Evolutionary conservation across 345 rosid genomes (phyloP).

Genomic region (Noccaea caerulescens): DNA sequence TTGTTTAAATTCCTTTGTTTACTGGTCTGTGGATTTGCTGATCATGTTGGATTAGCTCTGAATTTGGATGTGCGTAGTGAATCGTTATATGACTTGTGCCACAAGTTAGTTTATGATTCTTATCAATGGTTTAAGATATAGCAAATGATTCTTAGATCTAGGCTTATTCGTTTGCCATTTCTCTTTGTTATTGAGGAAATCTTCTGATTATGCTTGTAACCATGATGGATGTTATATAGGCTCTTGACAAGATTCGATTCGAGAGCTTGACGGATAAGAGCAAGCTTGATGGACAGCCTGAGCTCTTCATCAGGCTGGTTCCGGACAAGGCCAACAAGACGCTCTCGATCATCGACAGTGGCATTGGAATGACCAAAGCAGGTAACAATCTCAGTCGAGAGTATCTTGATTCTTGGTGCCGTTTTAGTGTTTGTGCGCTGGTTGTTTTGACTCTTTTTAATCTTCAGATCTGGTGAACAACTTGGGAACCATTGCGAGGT

Average conservation of each 20-base stretch:
- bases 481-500: constrained; percentile 90
- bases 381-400: constrained; percentile 38
- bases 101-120: constrained; percentile 7
- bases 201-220: neutral
- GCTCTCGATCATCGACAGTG: constrained; percentile 75
- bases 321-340: constrained; percentile 81
- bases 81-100: constrained; percentile 1
- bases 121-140: too few species aligned
- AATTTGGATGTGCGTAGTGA: neutral
- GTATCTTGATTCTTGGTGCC: neutral
- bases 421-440: neutral
- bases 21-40: neutral
- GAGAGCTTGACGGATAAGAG: constrained; percentile 85
- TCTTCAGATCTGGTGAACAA: constrained; percentile 72
- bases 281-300: constrained; percentile 86
- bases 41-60: neutral
- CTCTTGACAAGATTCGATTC: constrained; percentile 80
- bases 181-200: too few species aligned
- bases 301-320: constrained; percentile 71
- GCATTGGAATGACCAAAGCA: constrained; percentile 89
- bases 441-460: neutral
- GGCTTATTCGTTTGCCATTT: neutral
- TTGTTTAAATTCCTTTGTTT: neutral
- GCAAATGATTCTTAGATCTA: neutral
- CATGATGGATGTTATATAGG: constrained; percentile 44